Conservation (phyloP, 2,329 filamentous ascomycete species). For the Dactylellina haptotyla region DNA sequence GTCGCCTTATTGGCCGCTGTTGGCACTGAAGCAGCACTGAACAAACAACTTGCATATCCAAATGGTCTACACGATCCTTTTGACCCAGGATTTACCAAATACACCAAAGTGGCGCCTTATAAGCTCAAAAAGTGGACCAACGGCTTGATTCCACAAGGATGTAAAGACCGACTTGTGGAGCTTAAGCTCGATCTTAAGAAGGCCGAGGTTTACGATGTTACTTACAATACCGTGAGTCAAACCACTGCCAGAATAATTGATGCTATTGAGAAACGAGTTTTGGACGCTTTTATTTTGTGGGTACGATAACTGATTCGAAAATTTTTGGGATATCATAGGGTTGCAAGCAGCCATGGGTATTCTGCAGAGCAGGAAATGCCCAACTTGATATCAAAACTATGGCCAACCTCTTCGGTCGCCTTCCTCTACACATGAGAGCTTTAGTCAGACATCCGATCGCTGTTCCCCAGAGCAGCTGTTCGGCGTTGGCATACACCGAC, state of each 20-base stretch:
- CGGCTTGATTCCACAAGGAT: conserved; percentile 16
- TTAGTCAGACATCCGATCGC: conserved; percentile 58
- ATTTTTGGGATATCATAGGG: conserved; percentile 43
- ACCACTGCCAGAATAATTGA: too few relatives aligned
- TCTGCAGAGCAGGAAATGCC: conserved; percentile 59
- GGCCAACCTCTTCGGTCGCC: conserved; percentile 58
- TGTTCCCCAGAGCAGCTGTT: conserved; percentile 29
- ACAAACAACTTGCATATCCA: conserved; percentile 9
- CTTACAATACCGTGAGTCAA: conserved; percentile 19
- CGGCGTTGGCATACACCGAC: conserved; percentile 25
- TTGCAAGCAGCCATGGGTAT: conserved; percentile 59
- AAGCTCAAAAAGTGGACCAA: conserved; percentile 27
- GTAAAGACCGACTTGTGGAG: conserved; percentile 21
- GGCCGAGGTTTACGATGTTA: conserved; percentile 34
- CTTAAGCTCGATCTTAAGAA: conserved; percentile 6
- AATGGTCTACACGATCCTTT: conserved; percentile 22
- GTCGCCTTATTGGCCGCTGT: neutral
- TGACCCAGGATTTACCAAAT: conserved; percentile 17
- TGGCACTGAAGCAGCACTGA: conserved; percentile 3
- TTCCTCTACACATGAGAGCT: conserved; percentile 59
- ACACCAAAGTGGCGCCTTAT: conserved; percentile 8
- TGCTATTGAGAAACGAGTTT: too few relatives aligned
- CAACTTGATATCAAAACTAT: conserved; percentile 56
- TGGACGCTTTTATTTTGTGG: too few relatives aligned
- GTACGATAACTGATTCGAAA: conserved; percentile 55